Percentiles rank a stretch among this genome's conserved stretches.
These are phyloP conservation scores for Thelonectria discophora DNA, from an alignment of 2,329 filamentous ascomycete genomes.

Conservation along the genomic window DNA sequence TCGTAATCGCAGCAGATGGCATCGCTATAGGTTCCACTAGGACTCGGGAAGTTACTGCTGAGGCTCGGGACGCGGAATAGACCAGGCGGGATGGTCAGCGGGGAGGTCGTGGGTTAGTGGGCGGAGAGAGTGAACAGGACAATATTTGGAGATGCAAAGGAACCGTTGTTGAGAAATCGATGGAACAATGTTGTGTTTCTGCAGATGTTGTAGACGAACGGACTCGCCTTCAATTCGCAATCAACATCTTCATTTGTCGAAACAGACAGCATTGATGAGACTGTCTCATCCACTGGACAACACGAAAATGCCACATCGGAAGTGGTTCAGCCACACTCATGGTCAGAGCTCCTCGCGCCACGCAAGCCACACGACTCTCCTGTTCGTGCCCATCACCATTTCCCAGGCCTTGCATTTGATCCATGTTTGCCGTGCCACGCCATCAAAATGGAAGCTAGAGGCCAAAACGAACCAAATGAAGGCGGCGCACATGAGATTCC, in stretches of 20 bases:
- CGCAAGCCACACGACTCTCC: slow-evolving; percentile 18
- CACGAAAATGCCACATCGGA: neutral
- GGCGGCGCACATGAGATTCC: slow-evolving; percentile 13
- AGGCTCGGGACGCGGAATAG: too few relatives aligned
- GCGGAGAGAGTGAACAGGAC: too few relatives aligned
- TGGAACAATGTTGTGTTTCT: neutral
- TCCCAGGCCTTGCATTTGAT: slow-evolving; percentile 10
- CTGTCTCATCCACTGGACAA: slow-evolving; percentile 33
- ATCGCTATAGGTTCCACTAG: too few relatives aligned
- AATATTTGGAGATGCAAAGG: too few relatives aligned
- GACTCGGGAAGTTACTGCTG: too few relatives aligned
- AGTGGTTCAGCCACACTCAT: neutral
- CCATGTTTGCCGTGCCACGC: slow-evolving; percentile 2
- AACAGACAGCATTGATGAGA: neutral
- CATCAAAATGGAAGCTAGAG: slow-evolving; percentile 1
- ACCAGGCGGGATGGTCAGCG: too few relatives aligned
- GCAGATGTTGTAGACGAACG: neutral
- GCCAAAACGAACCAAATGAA: neutral
- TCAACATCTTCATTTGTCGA: neutral
- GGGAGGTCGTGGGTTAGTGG: too few relatives aligned
- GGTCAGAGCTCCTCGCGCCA: neutral
- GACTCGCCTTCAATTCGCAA: neutral
- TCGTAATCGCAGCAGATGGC: too few relatives aligned
- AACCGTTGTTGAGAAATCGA: too few relatives aligned
- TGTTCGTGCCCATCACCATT: slow-evolving; percentile 18